Base-by-base conservation (phyloP, 1,284 basidiomycete species). In the Ustilago loliicola region DNA sequence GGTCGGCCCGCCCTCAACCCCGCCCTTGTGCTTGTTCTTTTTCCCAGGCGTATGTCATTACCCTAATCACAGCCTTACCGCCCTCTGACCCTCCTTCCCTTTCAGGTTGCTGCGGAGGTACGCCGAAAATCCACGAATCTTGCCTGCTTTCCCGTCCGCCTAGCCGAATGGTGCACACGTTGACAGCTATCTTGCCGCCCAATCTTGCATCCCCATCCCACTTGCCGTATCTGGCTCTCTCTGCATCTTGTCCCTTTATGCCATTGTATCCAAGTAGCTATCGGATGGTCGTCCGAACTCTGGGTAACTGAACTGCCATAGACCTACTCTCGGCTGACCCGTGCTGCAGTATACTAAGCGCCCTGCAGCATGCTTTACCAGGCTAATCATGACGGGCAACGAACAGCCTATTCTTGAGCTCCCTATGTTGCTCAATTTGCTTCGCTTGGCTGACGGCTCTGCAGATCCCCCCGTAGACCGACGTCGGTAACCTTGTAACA, bases 321-420 rank as follows among this genome's bases (percentile, higher is more conserved):
- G n/a, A 4, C 27, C 5, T 29, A 17, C 8, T 29, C 27, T 50
- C 25, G 11, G 25, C 25, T 45, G 21, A 50, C 3, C 25, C 27
- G 2, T 29, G 3, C 25, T 53, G 30, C 51, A 32, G 51, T 40
- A 3, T 40, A 19, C 30, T 17, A 36, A 34, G 34, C 51, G 48
- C 9, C 42, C 54, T 60, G 67, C 62, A 54, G 27, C 47, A 65
- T 61, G 62, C 68, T 71, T 71, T 62, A 61, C 54, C 38, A 61
- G 36, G 58, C 62, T 65, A 27, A 71, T 71, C 62, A 65, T n/a
- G 15, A 48, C 30, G 40, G 40, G 9, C 36, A 36, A 36, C 6
- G 30, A 11, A 21, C 25, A 32, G 45, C 48, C 48, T 9, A 40
- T 48, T 8, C 45, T 48, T 34, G 53, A 9, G 21, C 7, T 55